Evolutionary conservation across 352 stramenopile genomes (phyloP), one percentile per base, ranked within the genome.

Genomic region (Globisporangium cylindrosporum): DNA sequence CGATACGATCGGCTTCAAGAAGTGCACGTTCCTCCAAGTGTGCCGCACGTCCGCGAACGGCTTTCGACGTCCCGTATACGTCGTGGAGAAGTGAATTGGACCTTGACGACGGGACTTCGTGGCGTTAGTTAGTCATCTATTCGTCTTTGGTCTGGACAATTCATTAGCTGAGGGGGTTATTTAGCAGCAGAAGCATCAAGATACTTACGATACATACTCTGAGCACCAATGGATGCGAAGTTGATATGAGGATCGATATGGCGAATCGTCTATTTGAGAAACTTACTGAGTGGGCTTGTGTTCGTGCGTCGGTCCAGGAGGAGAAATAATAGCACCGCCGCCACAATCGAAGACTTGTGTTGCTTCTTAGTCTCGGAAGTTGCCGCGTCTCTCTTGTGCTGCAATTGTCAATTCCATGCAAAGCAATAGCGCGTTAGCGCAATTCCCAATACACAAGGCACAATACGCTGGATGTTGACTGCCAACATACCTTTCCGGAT

Each of bases 31-130:
- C 48, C 72, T 94, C 27, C 78, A 92, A 62, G 79, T 93, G 5
- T 93, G 85, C 56, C 82, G 88, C 64, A 94, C 87, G 64, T 89
- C 83, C 4, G 76, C 77, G 1, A 91, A 92, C 29, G 87, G 87
- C 29, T 94, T 94, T 49, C 78, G 77, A 15, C 79, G 87, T 22
- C 87, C 87, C 55, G 73, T 94, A 29, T 94, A 93, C 71, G 74
- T 93, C 15, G 78, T 88, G n/a, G 78, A 87, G 57, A 92, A 91
- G 73, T 70, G 25, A 60, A n/a, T 15, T 20, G 15, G 41, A 49
- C 14, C 12, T 46, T 46, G 38, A 46, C 4, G 38, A 46, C 38
- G 15, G 38, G 38, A 14, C 38, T 46, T 46, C 36, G 38, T 18
- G 38, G 38, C 38, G 38, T 46, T 43, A 4, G 36, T 43, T 43